These are phyloP conservation scores for Kokia cookei DNA, from an alignment of 441 rosid genomes.

Conservation along the genomic window DNA sequence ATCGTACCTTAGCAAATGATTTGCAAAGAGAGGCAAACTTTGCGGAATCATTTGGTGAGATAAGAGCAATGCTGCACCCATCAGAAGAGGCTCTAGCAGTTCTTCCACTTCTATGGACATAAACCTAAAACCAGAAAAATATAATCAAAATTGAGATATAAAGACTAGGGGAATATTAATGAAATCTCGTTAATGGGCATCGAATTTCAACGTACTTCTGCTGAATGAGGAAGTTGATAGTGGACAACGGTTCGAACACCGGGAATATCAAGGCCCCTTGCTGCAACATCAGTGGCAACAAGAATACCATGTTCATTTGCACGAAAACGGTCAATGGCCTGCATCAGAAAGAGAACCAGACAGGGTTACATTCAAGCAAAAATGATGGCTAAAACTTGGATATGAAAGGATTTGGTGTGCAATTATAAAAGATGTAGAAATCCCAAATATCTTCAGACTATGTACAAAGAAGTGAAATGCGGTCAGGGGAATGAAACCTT, in stretches of 20 bases:
- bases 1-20: slow-evolving; percentile 78
- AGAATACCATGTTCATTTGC: slow-evolving; percentile 76
- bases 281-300: slow-evolving; percentile 95
- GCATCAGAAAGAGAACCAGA: slow-evolving; percentile 16
- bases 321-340: slow-evolving; percentile 95
- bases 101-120: slow-evolving; percentile 99
- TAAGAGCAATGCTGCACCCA: slow-evolving; percentile 92
- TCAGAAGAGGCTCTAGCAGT: slow-evolving; percentile 93
- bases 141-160: slow-evolving; percentile 1
- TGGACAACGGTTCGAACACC: slow-evolving; percentile 91
- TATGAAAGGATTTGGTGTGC: neutral
- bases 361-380: slow-evolving; percentile 4
- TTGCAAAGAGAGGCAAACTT: slow-evolving; percentile 86
- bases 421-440: neutral
- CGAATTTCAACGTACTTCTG: slow-evolving; percentile 55
- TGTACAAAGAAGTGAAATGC: neutral
- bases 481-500: slow-evolving; percentile 45
- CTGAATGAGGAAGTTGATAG: slow-evolving; percentile 98
- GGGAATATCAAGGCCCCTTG: slow-evolving; percentile 96
- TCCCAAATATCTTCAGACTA: neutral
- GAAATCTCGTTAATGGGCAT: slow-evolving; percentile 10
- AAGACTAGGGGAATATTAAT: neutral
- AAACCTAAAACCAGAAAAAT: slow-evolving; percentile 47
- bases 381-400: slow-evolving; percentile 1
- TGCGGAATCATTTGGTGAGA: slow-evolving; percentile 70